A percentile compares a stretch with the other conserved stretches of the same genome.
Conservation (phyloP, 202 grass and related monocot genomes). For the Schoenoplectus tabernaemontani region DNA sequence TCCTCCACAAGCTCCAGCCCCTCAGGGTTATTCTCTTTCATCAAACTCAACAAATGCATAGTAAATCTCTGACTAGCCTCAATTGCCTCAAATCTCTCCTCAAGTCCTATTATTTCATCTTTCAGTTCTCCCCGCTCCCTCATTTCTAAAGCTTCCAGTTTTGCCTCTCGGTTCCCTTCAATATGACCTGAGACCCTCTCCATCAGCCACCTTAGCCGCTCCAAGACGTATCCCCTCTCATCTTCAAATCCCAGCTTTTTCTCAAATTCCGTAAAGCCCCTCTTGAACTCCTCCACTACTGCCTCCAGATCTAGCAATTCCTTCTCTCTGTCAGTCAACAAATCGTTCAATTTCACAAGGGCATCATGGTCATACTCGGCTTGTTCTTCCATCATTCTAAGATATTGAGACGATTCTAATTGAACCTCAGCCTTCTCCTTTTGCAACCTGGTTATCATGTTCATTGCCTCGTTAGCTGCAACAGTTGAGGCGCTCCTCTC, state of each 20-base stretch:
- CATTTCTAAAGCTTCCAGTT: slow-evolving; percentile 23
- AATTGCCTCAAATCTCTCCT: slow-evolving; percentile 38
- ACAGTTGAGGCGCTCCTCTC: slow-evolving; percentile 79
- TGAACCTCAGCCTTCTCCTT: slow-evolving; percentile 88
- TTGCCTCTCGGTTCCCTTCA: slow-evolving; percentile 14
- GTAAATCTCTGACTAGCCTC: slow-evolving; percentile 60
- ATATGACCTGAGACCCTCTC: slow-evolving; percentile 31
- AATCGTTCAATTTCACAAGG: slow-evolving; percentile 69
- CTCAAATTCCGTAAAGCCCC: slow-evolving; percentile 18
- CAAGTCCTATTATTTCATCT: slow-evolving; percentile 35
- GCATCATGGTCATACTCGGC: slow-evolving; percentile 75
- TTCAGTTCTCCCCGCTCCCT: slow-evolving; percentile 23
- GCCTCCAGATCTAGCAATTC: slow-evolving; percentile 69
- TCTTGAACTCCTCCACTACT: slow-evolving; percentile 43
- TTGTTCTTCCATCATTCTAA: slow-evolving; percentile 94
- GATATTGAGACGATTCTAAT: slow-evolving; percentile 88
- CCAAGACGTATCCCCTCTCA: slow-evolving; percentile 52
- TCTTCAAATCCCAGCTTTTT: slow-evolving; percentile 40
- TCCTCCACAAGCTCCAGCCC: slow-evolving; percentile 50
- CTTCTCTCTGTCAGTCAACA: slow-evolving; percentile 92
- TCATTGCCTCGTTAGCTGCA: slow-evolving; percentile 80
- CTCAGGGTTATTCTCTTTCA: slow-evolving; percentile 35
- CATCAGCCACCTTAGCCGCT: slow-evolving; percentile 43
- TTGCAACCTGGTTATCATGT: slow-evolving; percentile 89
- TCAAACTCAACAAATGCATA: slow-evolving; percentile 36